A percentile compares a stretch with the other conserved stretches of the same genome.
These are phyloP conservation scores for Starmerella geochares DNA, from an alignment of 805 yeast species.

Conservation along the genomic window DNA sequence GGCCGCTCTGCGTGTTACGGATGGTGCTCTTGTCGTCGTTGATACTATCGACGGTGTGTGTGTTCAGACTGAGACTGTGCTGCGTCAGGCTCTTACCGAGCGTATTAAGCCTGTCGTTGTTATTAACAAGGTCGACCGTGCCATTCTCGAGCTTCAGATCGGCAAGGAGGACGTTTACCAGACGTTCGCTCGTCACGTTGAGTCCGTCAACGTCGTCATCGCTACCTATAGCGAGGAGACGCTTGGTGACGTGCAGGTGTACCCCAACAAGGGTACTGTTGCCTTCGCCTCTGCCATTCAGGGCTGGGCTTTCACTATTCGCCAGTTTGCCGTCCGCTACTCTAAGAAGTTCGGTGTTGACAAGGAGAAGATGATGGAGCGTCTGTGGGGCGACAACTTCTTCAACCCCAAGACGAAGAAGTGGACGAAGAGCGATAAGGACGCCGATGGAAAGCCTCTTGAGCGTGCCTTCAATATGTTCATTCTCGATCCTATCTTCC, in stretches of 20 bases:
- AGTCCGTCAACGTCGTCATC: conserved; percentile 97
- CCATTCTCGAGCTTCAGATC: conserved; percentile 96
- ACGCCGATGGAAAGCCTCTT: conserved; percentile 86
- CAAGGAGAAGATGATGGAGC: conserved; percentile 94
- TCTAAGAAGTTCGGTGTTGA: conserved; percentile 99
- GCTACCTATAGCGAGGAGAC: conserved; percentile 85
- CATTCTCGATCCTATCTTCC: conserved; percentile 97
- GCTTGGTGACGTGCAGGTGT: conserved; percentile 94
- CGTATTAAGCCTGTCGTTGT: conserved; percentile 98
- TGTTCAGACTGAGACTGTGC: conserved; percentile 99
- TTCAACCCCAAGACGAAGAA: conserved; percentile 99
- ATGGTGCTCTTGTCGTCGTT: conserved; percentile 99
- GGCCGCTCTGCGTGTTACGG: conserved; percentile 99
- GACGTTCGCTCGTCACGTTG: conserved; percentile 96
- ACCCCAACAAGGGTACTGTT: conserved; percentile 98
- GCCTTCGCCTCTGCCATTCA: conserved; percentile 99
- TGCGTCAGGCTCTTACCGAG: conserved; percentile 98
- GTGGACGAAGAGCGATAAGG: conserved; percentile 93
- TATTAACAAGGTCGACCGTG: conserved; percentile 99
- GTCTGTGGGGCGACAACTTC: conserved; percentile 99
- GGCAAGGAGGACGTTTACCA: conserved; percentile 98
- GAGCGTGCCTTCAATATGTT: conserved; percentile 99
- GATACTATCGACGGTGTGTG: conserved; percentile 99
- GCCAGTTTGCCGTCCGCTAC: conserved; percentile 97
- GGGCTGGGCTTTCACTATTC: conserved; percentile 99